A percentile compares a stretch with the other conserved stretches of the same genome.
phyloP scores from a whole-genome alignment of 768 basidiomycete species.

The Leccinum variicolor region DNA sequence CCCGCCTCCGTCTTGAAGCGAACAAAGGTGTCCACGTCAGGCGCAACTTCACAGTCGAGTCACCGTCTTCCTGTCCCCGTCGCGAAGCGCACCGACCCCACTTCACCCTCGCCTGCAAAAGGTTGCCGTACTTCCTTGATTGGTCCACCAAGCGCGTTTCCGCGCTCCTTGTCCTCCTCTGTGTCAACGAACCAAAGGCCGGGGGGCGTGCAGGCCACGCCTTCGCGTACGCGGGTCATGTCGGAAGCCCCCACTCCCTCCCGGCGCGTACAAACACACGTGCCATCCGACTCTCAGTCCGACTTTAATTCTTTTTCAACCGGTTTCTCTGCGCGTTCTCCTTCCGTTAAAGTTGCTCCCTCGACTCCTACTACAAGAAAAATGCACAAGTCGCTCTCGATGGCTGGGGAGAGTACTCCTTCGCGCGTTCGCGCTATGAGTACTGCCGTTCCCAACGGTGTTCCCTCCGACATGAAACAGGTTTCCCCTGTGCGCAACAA shows the following conservation, averaged over 20 bases:
- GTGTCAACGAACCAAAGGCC: constrained; percentile 15
- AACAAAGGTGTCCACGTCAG: constrained; percentile 37
- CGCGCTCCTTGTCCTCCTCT: constrained; percentile 17
- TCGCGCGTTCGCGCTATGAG: constrained; percentile 20
- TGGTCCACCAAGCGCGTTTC: constrained; percentile 27
- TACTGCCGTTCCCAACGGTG: constrained; percentile 3
- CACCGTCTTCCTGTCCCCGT: constrained; percentile 41
- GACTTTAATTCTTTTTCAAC: constrained; percentile 27
- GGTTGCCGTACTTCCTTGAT: constrained; percentile 26
- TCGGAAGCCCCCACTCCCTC: constrained; percentile 38
- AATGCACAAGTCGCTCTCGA: constrained; percentile 27
- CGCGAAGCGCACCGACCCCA: constrained; percentile 24
- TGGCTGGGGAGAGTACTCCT: constrained; percentile 7
- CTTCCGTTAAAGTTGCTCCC: constrained; percentile 38
- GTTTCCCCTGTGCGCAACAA: constrained; percentile 12
- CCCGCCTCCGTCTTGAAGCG: constrained; percentile 34
- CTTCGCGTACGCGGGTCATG: constrained; percentile 40
- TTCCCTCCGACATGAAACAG: constrained; percentile 11
- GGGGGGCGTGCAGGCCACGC: constrained; percentile 31
- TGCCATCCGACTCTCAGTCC: constrained; percentile 21
- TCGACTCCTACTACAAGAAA: constrained; percentile 36
- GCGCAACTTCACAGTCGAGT: constrained; percentile 31
- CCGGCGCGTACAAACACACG: constrained; percentile 23
- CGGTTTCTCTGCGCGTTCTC: constrained; percentile 22
- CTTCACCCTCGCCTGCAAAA: constrained; percentile 28